Percentiles rank a stretch among this genome's conserved stretches.
Evolutionary conservation across 2,329 filamentous ascomycete species (phyloP).

Genomic region (Neonectria coccinea): DNA sequence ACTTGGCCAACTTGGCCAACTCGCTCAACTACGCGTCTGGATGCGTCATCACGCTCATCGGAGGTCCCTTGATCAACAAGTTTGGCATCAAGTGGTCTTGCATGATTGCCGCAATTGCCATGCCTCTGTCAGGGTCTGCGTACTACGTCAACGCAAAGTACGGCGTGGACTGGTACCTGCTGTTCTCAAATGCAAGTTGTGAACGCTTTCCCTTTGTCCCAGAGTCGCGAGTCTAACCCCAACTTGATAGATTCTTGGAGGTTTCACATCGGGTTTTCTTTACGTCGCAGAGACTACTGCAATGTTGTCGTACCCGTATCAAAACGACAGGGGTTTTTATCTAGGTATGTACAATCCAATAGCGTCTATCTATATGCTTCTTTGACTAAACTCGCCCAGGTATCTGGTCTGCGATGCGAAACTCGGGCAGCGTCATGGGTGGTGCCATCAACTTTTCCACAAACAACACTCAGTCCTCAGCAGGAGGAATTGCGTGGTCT

Average conservation of each 20-base stretch:
- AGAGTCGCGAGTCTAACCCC: not conserved
- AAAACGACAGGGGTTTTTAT: constrained; percentile 50
- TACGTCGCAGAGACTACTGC: constrained; percentile 52
- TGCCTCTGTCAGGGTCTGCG: constrained; percentile 50
- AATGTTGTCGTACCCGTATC: constrained; percentile 51
- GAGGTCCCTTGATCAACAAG: constrained; percentile 54
- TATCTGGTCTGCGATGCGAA: constrained; percentile 50
- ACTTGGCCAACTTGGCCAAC: constrained; percentile 29
- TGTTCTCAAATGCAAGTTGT: constrained; percentile 42
- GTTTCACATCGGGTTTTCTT: constrained; percentile 45
- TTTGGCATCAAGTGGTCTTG: constrained; percentile 53
- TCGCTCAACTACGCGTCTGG: constrained; percentile 24
- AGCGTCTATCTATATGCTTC: not conserved
- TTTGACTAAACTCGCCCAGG: constrained; percentile 35
- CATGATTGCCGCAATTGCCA: constrained; percentile 49
- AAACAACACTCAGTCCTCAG: constrained; percentile 34
- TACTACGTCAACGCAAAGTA: constrained; percentile 50
- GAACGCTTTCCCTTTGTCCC: not conserved
- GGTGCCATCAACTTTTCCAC: constrained; percentile 50
- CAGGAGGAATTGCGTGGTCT: constrained; percentile 27
- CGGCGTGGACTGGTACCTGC: constrained; percentile 47
- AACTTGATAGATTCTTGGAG: constrained; percentile 15
- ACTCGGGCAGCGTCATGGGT: constrained; percentile 49
- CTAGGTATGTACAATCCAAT: constrained; percentile 11
- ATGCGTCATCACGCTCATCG: constrained; percentile 37